Evolutionary conservation across 2,329 filamentous ascomycete species (phyloP).

Genomic region (Huntiella bhutanensis): DNA sequence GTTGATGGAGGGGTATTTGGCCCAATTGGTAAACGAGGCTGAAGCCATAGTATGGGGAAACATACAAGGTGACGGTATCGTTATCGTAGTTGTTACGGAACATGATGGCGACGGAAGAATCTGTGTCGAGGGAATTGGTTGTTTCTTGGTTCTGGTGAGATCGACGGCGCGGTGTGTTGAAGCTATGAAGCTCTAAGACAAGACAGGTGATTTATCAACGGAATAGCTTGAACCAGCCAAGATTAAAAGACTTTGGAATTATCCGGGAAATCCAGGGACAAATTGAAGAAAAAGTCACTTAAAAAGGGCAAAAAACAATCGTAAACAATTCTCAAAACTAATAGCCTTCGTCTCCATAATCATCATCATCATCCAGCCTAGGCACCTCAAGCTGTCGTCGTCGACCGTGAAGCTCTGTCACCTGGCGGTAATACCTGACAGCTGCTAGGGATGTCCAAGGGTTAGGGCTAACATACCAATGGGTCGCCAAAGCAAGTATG

Average conservation of each 20-base stretch:
- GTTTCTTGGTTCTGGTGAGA: too few relatives aligned
- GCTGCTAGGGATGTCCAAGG: too few relatives aligned
- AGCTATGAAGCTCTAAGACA: not conserved
- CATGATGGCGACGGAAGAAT: slow-evolving; percentile 38
- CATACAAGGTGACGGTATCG: slow-evolving; percentile 97
- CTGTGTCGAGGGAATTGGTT: too few relatives aligned
- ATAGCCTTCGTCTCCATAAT: not conserved
- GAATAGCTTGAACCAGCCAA: not conserved
- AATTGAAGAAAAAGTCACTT: too few relatives aligned
- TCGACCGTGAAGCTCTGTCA: not conserved
- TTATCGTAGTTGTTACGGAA: slow-evolving; percentile 99
- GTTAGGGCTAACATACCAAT: too few relatives aligned
- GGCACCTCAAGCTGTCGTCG: not conserved
- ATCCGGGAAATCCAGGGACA: not conserved
- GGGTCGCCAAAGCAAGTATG: too few relatives aligned
- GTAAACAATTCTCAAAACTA: not conserved
- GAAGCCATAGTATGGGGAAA: slow-evolving; percentile 13
- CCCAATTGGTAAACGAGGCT: too few relatives aligned
- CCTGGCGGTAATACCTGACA: not conserved
- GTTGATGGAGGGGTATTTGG: too few relatives aligned
- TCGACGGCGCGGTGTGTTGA: not conserved
- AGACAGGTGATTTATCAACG: not conserved
- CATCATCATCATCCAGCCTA: not conserved
- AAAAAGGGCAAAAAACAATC: too few relatives aligned
- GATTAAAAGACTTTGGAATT: not conserved